These are phyloP conservation scores for Aspergillus olivimuriae DNA, from an alignment of 495 filamentous ascomycete species.

Conservation along the genomic window DNA sequence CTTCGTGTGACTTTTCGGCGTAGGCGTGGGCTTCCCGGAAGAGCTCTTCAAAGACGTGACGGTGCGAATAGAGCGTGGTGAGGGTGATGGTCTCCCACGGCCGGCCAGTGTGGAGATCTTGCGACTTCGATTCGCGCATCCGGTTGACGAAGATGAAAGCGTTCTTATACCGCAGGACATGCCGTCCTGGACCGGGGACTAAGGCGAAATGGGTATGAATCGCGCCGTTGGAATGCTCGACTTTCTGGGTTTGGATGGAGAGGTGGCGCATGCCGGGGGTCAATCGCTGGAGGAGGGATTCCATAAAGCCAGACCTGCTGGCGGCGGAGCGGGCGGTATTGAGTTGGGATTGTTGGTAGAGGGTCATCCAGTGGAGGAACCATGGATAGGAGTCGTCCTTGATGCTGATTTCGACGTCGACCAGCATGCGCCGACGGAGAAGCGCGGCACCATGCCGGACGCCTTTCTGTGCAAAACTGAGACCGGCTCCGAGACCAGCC, in stretches of 20 bases:
- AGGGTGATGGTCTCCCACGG: slow-evolving; percentile 93
- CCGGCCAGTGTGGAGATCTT: slow-evolving; percentile 67
- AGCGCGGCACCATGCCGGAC: slow-evolving; percentile 61
- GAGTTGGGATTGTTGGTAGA: slow-evolving; percentile 60
- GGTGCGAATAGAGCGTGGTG: slow-evolving; percentile 82
- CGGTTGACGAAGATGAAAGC: slow-evolving; percentile 81
- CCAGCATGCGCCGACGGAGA: slow-evolving; percentile 77
- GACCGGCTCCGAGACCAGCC: slow-evolving; percentile 72
- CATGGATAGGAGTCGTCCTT: slow-evolving; percentile 90
- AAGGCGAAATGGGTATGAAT: slow-evolving; percentile 75
- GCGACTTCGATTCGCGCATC: slow-evolving; percentile 67
- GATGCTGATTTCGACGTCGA: slow-evolving; percentile 90
- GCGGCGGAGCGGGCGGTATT: slow-evolving; percentile 29
- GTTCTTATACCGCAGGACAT: slow-evolving; percentile 78
- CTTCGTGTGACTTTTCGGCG: slow-evolving; percentile 68
- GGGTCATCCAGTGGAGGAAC: slow-evolving; percentile 90
- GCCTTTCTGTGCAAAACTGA: slow-evolving; percentile 69
- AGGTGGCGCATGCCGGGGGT: slow-evolving; percentile 61
- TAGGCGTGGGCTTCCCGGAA: slow-evolving; percentile 80
- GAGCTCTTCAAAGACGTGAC: slow-evolving; percentile 77
- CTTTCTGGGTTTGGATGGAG: slow-evolving; percentile 59
- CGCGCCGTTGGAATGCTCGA: slow-evolving; percentile 54
- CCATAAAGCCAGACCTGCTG: slow-evolving; percentile 38
- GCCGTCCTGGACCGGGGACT: slow-evolving; percentile 83
- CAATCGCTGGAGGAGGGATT: slow-evolving; percentile 49